These are phyloP conservation scores for Eucalyptus melliodora DNA, from an alignment of 345 rosid species.

Conservation along the genomic window DNA sequence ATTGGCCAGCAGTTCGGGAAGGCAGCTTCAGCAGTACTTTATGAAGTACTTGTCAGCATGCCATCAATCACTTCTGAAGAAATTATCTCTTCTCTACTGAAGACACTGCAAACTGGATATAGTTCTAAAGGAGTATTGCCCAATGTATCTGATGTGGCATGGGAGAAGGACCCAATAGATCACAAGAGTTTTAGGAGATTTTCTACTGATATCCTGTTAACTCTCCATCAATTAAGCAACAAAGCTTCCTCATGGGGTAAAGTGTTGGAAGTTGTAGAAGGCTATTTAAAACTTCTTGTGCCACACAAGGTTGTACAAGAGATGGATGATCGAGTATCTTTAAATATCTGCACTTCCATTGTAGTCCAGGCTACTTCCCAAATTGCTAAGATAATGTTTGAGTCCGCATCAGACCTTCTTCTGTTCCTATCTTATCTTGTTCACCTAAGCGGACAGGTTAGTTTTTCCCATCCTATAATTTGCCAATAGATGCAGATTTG, in stretches of 20 bases:
- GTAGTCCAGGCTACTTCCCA: slow-evolving; percentile 76
- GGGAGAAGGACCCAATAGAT: slow-evolving; percentile 52
- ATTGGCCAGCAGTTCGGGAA: slow-evolving; percentile 77
- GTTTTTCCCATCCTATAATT: slow-evolving; percentile 4
- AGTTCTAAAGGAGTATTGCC: slow-evolving; percentile 16
- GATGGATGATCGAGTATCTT: slow-evolving; percentile 24
- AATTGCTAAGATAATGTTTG: slow-evolving; percentile 78
- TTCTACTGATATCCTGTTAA: slow-evolving; percentile 59
- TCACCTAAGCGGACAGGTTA: slow-evolving; percentile 68
- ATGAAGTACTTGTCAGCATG: slow-evolving; percentile 55
- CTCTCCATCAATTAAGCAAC: slow-evolving; percentile 44
- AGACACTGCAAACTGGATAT: slow-evolving; percentile 76
- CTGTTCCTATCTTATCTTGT: slow-evolving; percentile 73
- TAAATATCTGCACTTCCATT: slow-evolving; percentile 28
- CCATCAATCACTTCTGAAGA: slow-evolving; percentile 60
- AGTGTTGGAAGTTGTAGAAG: slow-evolving; percentile 50
- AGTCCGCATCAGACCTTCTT: slow-evolving; percentile 66
- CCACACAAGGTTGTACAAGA: slow-evolving; percentile 51
- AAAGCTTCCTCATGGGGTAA: slow-evolving; percentile 72
- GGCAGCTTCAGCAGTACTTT: slow-evolving; percentile 62
- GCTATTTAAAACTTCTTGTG: slow-evolving; percentile 58
- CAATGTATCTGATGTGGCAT: slow-evolving; percentile 19
- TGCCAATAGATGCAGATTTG: neutral
- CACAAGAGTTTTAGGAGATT: slow-evolving; percentile 74
- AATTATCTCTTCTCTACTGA: slow-evolving; percentile 55